Base-by-base conservation (phyloP, 345 rosid genomes). In the Citrus reticulata region DNA sequence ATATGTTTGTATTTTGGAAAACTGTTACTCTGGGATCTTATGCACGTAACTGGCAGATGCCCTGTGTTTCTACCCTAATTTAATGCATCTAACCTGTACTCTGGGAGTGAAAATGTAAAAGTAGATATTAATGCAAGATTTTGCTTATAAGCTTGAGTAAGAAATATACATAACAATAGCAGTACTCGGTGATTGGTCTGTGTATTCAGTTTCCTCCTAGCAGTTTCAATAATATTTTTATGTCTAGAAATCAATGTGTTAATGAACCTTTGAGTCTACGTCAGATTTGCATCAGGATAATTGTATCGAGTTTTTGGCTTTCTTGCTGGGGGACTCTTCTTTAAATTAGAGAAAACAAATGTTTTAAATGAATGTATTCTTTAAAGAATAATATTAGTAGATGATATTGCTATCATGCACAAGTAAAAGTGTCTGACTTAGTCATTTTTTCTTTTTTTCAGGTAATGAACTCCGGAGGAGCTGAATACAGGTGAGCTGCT, bases 381-480 rank as follows among this genome's bases (percentile, higher is more conserved):
- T 35, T 65, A 4, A 64, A 49, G 27, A 32, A 32, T 30, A 32
- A 32, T 46, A 13, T 51, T 51, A 6, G 63, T 9, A 5, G 29
- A 49, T 75, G 10, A 39, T 62, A 20, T 74, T 65, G 14, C 57
- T 29, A 34, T 76, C 39, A 77, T 58, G 54, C n/a, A 55, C 49
- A 35, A 54, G 27, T 58, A 51, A 10, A 78, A 57, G 46, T 72
- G 35, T 42, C 73, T 67, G 60, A 79, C 46, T 64, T 34, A 40
- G 57, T 54, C n/a, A 22, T 46, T 75, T 30, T 34, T 87, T 32
- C 34, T 32, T 29, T 84, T 42, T 88, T 83, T 68, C 89, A 95
- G 98, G 92, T 49, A 70, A 75, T 79, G 40, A 88, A 79, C 65
- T 80, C 88, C 14, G 79, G 91, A 86, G 86, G 88, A 81, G 78